These are phyloP conservation scores for Penicillium sp. DNA, from an alignment of 2,329 filamentous ascomycete species.

Conservation along the genomic window DNA sequence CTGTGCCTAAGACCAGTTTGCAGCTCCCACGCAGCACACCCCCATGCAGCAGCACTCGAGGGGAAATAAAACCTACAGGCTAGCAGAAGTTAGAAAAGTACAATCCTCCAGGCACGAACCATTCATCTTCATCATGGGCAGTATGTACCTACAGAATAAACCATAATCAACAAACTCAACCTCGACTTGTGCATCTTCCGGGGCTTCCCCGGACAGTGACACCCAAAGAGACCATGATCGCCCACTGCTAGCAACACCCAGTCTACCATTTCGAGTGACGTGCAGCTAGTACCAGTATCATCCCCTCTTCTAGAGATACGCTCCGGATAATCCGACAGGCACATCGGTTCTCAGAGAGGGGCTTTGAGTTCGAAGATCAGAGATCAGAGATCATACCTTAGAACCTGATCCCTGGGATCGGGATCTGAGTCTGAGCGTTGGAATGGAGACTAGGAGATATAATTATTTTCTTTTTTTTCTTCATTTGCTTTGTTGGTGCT, in stretches of 20 bases:
- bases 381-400: constrained; percentile 15
- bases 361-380: constrained; percentile 18
- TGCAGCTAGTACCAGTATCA: constrained; percentile 10
- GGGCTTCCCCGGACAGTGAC: constrained; percentile 16
- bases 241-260: constrained; percentile 12
- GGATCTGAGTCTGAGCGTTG: not conserved
- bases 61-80: not conserved
- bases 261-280: constrained; percentile 21
- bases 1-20: constrained; percentile 23
- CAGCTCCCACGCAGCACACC: constrained; percentile 21
- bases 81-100: not conserved
- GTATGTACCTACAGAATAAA: not conserved
- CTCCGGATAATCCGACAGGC: constrained; percentile 16
- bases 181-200: constrained; percentile 10
- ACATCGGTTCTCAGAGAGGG: not conserved
- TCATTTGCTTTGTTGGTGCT: not conserved
- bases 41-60: constrained; percentile 17
- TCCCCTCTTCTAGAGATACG: constrained; percentile 1
- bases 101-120: constrained; percentile 19
- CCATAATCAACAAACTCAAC: constrained; percentile 11
- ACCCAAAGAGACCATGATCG: constrained; percentile 12
- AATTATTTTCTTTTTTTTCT: not conserved
- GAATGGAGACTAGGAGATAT: not conserved
- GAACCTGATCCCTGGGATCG: constrained; percentile 9
- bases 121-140: constrained; percentile 5